Evolutionary conservation across 805 yeast species (phyloP).

Genomic region (Schwanniomyces polymorphus): DNA sequence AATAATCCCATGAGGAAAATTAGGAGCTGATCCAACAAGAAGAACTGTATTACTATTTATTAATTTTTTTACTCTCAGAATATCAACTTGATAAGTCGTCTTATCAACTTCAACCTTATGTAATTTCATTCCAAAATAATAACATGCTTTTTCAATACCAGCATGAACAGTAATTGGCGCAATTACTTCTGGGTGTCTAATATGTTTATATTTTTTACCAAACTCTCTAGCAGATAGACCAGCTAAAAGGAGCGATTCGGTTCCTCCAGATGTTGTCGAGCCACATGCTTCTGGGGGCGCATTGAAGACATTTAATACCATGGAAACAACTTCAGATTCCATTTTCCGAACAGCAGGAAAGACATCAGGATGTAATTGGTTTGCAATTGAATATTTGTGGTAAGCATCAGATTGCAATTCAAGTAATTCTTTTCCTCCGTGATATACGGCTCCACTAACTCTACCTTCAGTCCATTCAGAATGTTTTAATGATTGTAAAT

Average conservation of each 20-base stretch:
- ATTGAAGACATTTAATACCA: constrained; percentile 79
- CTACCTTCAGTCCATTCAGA: constrained; percentile 83
- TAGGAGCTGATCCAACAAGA: constrained; percentile 92
- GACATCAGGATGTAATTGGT: constrained; percentile 95
- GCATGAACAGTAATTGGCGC: constrained; percentile 94
- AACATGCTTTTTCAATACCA: constrained; percentile 90
- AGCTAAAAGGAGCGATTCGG: constrained; percentile 85
- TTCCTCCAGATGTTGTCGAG: constrained; percentile 90
- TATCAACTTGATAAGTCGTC: constrained; percentile 64
- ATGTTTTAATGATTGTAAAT: constrained; percentile 53
- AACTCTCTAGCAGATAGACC: constrained; percentile 86
- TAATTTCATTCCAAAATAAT: constrained; percentile 82
- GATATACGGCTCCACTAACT: constrained; percentile 95
- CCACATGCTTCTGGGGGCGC: constrained; percentile 69
- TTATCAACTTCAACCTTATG: constrained; percentile 79
- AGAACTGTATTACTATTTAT: constrained; percentile 81
- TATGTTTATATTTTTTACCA: constrained; percentile 58
- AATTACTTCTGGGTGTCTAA: constrained; percentile 75
- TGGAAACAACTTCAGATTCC: constrained; percentile 93
- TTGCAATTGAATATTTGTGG: constrained; percentile 77
- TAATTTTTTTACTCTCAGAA: constrained; percentile 57
- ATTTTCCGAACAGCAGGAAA: constrained; percentile 95
- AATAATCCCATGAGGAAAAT: constrained; percentile 93
- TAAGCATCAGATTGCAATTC: constrained; percentile 76
- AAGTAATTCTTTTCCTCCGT: constrained; percentile 83